These are phyloP conservation scores for Ascodesmis nigricans DNA, from an alignment of 495 filamentous ascomycete genomes.

Conservation along the genomic window DNA sequence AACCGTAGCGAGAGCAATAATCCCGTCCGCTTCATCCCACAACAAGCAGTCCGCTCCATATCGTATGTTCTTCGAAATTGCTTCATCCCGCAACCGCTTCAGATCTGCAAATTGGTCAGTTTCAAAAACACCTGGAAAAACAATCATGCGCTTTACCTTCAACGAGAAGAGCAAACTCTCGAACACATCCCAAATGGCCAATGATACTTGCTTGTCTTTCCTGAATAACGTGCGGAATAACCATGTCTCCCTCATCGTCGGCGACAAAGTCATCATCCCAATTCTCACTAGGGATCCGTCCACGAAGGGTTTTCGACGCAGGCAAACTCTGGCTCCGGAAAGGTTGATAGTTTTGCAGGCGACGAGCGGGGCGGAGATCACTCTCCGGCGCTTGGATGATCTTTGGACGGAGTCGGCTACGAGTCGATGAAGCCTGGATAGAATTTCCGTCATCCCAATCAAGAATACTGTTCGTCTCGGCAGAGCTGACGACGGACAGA, in stretches of 20 bases:
- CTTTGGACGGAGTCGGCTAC: conserved; percentile 47
- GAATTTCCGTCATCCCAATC: conserved; percentile 26
- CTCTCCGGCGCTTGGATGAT: conserved; percentile 79
- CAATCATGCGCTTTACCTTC: conserved; percentile 25
- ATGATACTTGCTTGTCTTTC: conserved; percentile 67
- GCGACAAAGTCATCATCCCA: conserved; percentile 61
- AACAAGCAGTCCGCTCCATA: conserved; percentile 38
- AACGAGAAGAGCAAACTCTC: conserved; percentile 62
- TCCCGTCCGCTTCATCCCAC: conserved; percentile 74
- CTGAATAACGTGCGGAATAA: conserved; percentile 61
- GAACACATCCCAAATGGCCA: conserved; percentile 68
- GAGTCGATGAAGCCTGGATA: conserved; percentile 22
- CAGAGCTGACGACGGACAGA: conserved; percentile 14
- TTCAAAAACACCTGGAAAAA: conserved; percentile 3
- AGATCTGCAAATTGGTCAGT: conserved; percentile 28
- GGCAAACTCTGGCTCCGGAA: conserved; percentile 93
- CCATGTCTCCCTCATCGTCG: conserved; percentile 31
- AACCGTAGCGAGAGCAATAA: conserved; percentile 64
- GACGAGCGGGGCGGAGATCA: conserved; percentile 38
- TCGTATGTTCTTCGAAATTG: conserved; percentile 41
- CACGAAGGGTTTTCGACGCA: conserved; percentile 23
- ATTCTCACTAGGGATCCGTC: conserved; percentile 44
- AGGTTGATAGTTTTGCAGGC: conserved; percentile 56
- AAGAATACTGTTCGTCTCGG: conserved; percentile 19
- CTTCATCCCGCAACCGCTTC: conserved; percentile 42